Evolutionary conservation across 2,329 filamentous ascomycete genomes (phyloP).

Genomic region (Pseudocercospora fijiensis): DNA sequence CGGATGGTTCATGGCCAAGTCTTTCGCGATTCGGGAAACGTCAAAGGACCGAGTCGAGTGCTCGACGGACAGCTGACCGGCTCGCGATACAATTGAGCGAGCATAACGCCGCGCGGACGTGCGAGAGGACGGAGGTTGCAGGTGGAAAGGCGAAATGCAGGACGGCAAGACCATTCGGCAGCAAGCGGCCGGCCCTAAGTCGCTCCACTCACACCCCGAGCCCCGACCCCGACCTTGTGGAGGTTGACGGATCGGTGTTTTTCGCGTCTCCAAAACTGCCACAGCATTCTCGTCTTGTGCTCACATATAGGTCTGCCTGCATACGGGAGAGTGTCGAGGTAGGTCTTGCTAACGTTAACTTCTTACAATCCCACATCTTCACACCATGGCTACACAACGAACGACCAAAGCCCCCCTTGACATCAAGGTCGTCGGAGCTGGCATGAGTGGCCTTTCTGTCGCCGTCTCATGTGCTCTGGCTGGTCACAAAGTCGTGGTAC

Average conservation of each 20-base stretch:
- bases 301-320: not conserved
- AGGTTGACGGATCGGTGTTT: not conserved
- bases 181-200: not conserved
- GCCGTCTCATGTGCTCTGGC: slow-evolving; percentile 37
- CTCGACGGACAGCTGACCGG: not conserved
- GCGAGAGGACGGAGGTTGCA: not conserved
- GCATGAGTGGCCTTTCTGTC: slow-evolving; percentile 37
- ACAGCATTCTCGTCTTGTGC: not conserved
- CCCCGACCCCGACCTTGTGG: slow-evolving; percentile 2
- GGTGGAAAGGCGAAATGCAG: not conserved
- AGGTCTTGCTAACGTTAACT: slow-evolving; percentile 1
- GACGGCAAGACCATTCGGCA: not conserved
- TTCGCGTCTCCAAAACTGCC: not conserved
- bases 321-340: not conserved
- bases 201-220: not conserved
- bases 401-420: slow-evolving; percentile 27
- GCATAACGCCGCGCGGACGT: slow-evolving; percentile 1
- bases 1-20: not conserved
- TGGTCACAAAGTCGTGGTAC: slow-evolving; percentile 36
- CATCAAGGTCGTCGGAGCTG: slow-evolving; percentile 39
- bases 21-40: not conserved
- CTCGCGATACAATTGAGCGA: not conserved
- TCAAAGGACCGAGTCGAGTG: not conserved
- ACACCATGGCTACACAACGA: slow-evolving; percentile 19
- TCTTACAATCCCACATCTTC: not conserved